phyloP scores from a whole-genome alignment of 2,329 filamentous ascomycete genomes.

The Fusarium paranaense region DNA sequence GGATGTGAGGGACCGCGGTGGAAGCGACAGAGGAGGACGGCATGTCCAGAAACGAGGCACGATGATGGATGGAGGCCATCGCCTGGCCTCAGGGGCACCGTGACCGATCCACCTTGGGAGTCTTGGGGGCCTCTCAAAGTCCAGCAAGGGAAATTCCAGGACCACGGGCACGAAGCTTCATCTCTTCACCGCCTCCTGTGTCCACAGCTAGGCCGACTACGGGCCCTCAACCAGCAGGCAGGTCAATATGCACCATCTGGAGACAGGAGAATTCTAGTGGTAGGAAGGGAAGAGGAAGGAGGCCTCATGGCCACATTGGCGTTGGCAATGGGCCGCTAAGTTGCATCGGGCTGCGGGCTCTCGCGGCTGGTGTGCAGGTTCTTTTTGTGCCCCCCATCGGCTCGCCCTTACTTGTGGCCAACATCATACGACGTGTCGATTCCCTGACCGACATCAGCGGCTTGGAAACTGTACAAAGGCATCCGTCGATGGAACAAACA shows the following conservation, averaged over 20 bases:
- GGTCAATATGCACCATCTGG: conserved; percentile 38
- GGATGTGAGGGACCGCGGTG: conserved; percentile 18
- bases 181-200: conserved; percentile 44
- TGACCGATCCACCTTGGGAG: conserved; percentile 38
- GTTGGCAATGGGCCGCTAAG: conserved; percentile 42
- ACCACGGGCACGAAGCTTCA: conserved; percentile 31
- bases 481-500: neutral
- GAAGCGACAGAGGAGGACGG: conserved; percentile 8
- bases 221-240: conserved; percentile 29
- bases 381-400: conserved; percentile 29
- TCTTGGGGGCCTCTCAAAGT: conserved; percentile 27
- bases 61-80: conserved; percentile 26
- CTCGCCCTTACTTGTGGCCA: conserved; percentile 18
- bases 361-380: conserved; percentile 42
- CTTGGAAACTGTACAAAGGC: conserved; percentile 7
- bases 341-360: conserved; percentile 42
- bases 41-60: conserved; percentile 23
- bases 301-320: conserved; percentile 39
- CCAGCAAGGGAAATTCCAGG: conserved; percentile 40
- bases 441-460: conserved; percentile 9
- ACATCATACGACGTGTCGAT: conserved; percentile 41
- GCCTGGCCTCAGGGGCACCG: conserved; percentile 32
- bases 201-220: conserved; percentile 33
- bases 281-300: conserved; percentile 34
- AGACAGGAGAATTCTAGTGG: conserved; percentile 36